Evolutionary conservation across 805 yeast genomes (phyloP), one percentile per base, ranked within the genome.

Genomic region (Barnettozyma populi): DNA sequence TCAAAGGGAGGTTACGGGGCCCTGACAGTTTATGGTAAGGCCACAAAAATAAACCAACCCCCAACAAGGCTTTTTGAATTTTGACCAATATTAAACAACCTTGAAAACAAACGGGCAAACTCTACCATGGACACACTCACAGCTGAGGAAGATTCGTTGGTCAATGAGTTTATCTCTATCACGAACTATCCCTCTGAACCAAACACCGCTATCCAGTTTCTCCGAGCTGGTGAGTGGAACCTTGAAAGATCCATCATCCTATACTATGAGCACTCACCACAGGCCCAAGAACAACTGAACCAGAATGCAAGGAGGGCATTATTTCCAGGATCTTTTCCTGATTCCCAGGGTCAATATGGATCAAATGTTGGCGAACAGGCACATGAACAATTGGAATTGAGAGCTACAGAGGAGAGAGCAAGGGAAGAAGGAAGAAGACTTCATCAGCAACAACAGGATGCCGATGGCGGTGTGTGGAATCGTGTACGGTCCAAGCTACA

Each of bases 221-320:
- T 61, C 3, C 54, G 57, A 35, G 52, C 65, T 4, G 50, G 66
- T 7, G 59, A 63, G 20, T 72, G 77, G 75, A 61, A 69, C 52
- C 55, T 73, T 14, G 76, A 73, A 49, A 52, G 62, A 18, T 54
- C 66, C 29, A 60, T 62, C 20, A 40, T 61, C 18, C 16, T 45
- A 24, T 57, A 54, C 54, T 61, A 52, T 46, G 65, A 60, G 32
- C 36, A 31, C n/a, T 37, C 52, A 2, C 57, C 59, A 5, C 50
- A 43, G 35, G 64, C 65, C 5, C 59, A 59, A 39, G 56, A 54
- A 23, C 54, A 48, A 21, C 45, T 61, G 25, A 60, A 58, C 29
- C 19, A 35, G 7, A 49, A 50, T 25, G 44, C 57, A 8, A 46
- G 56, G 27, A 34, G 51, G 9, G 49, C 45, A 2, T 14, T 32